Conservation (phyloP, 768 basidiomycete genomes). For the Gloeopeniophorella convolvens region DNA sequence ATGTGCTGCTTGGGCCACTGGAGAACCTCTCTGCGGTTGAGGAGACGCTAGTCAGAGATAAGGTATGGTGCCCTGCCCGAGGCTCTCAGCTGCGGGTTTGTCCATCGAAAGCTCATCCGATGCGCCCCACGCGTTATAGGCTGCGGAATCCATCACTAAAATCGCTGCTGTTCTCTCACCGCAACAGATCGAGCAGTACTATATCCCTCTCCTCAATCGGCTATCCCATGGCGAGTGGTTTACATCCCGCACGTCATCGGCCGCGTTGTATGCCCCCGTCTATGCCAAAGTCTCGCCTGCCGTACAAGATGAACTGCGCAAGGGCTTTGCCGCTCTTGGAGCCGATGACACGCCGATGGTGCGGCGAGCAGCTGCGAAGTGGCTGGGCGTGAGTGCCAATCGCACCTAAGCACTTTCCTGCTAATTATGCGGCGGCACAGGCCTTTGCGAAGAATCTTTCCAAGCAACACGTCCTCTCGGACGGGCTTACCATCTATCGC, state of each 20-base stretch:
- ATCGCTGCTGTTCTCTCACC: conserved; percentile 72
- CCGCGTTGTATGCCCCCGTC: conserved; percentile 86
- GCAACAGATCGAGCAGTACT: conserved; percentile 78
- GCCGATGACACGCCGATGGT: conserved; percentile 99
- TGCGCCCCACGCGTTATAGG: conserved; percentile 41
- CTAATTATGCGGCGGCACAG: conserved; percentile 34
- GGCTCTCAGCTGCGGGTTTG: neutral
- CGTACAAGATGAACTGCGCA: conserved; percentile 83
- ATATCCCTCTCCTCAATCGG: conserved; percentile 85
- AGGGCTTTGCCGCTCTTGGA: conserved; percentile 74
- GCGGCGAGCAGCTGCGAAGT: conserved; percentile 90
- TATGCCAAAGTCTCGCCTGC: conserved; percentile 71
- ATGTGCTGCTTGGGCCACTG: conserved; percentile 82
- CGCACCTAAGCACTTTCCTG: neutral
- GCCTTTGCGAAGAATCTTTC: conserved; percentile 73
- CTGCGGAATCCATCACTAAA: conserved; percentile 92
- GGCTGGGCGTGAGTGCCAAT: conserved; percentile 73
- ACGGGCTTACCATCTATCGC: conserved; percentile 88
- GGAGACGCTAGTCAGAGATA: conserved; percentile 96
- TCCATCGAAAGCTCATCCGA: conserved; percentile 6
- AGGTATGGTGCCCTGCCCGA: conserved; percentile 47
- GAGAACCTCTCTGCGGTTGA: conserved; percentile 96
- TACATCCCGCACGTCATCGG: conserved; percentile 93
- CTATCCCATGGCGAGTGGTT: conserved; percentile 97
- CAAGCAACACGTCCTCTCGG: conserved; percentile 74